phyloP scores from a whole-genome alignment of 2,329 filamentous ascomycete genomes.

The Fusarium armeniacum region DNA sequence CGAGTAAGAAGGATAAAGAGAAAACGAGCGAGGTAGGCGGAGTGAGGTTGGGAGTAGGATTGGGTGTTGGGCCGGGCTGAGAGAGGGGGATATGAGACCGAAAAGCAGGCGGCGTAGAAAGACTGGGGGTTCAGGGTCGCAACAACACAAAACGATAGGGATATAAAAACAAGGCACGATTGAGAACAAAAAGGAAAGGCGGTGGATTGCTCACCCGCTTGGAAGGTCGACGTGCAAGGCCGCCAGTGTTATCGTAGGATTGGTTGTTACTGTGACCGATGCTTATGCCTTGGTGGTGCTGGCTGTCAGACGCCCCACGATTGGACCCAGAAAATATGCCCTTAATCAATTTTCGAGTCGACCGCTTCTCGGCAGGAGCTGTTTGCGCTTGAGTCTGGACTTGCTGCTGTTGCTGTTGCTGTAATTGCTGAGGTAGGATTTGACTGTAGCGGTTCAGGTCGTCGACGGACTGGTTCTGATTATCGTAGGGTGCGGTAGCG shows the following conservation, averaged over 20 bases:
- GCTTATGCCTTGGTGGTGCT: conserved; percentile 51
- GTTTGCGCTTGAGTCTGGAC: conserved; percentile 48
- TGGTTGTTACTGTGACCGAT: conserved; percentile 47
- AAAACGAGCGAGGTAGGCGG: conserved; percentile 18
- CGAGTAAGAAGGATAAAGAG: conserved; percentile 20
- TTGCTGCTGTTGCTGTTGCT: conserved; percentile 53
- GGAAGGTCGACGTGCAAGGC: conserved; percentile 68
- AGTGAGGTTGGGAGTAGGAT: conserved; percentile 34
- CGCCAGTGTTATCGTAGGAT: conserved; percentile 64
- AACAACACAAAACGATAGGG: conserved; percentile 29
- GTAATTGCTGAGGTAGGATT: conserved; percentile 46
- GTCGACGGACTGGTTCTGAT: conserved; percentile 59
- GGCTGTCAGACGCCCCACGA: conserved; percentile 47
- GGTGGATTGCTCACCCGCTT: conserved; percentile 67
- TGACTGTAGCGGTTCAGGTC: conserved; percentile 54
- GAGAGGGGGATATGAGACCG: conserved; percentile 28
- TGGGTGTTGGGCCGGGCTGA: conserved; percentile 34
- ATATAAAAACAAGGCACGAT: conserved; percentile 53
- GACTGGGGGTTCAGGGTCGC: conserved; percentile 31
- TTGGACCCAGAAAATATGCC: conserved; percentile 64
- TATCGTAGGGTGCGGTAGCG: conserved; percentile 53
- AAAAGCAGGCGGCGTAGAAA: conserved; percentile 23
- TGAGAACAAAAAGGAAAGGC: conserved; percentile 57
- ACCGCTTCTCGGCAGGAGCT: conserved; percentile 60
- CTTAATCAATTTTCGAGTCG: conserved; percentile 68